Evolutionary conservation across 164 flowering plant genomes (phyloP).

Genomic region (Berberis vulgaris): DNA sequence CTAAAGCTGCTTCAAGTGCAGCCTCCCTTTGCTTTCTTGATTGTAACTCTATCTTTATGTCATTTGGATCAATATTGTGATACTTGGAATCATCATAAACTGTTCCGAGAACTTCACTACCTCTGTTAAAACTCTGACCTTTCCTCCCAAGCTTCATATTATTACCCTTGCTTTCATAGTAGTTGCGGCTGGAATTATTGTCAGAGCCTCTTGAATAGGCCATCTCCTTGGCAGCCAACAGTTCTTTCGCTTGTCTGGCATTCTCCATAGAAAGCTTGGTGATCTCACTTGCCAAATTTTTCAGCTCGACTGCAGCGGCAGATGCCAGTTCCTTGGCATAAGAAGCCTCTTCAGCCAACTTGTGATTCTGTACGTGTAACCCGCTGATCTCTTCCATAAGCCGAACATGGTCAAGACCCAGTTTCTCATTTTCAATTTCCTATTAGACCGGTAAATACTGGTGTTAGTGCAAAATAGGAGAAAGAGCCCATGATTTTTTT

Average conservation of each 20-base stretch:
- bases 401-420: slow-evolving; percentile 66
- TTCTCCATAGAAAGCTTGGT: slow-evolving; percentile 85
- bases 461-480: neutral
- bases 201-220: slow-evolving; percentile 38
- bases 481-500: too few relatives aligned
- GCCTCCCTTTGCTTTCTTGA: slow-evolving; percentile 82
- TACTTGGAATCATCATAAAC: slow-evolving; percentile 53
- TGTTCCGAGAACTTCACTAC: slow-evolving; percentile 37
- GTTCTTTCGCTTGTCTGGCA: slow-evolving; percentile 73
- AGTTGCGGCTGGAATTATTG: slow-evolving; percentile 49
- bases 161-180: slow-evolving; percentile 21
- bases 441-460: slow-evolving; percentile 16
- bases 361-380: slow-evolving; percentile 78
- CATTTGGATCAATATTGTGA: slow-evolving; percentile 74
- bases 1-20: slow-evolving; percentile 81
- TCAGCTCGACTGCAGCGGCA: slow-evolving; percentile 98
- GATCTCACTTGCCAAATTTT: slow-evolving; percentile 89
- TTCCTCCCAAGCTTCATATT: slow-evolving; percentile 45
- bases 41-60: slow-evolving; percentile 72
- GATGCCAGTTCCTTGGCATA: slow-evolving; percentile 98
- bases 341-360: slow-evolving; percentile 91
- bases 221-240: slow-evolving; percentile 57
- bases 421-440: slow-evolving; percentile 82
- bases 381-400: slow-evolving; percentile 80
- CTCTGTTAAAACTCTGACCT: slow-evolving; percentile 41